Conservation (phyloP, 352 stramenopile genomes). For the Pythium phragmiticola region DNA sequence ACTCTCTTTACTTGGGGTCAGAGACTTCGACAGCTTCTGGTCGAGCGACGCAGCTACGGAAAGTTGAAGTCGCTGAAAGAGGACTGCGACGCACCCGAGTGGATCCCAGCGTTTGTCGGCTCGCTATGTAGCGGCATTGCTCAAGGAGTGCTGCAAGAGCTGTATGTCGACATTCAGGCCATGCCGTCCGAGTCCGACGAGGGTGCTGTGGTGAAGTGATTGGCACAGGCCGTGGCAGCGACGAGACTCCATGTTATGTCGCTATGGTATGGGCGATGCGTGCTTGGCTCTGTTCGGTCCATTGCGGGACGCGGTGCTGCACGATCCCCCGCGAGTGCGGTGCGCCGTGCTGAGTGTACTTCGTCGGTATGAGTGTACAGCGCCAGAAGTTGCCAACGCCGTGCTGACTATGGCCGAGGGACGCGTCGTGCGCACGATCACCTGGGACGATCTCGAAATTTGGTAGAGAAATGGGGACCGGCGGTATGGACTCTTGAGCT, state of each 20-base stretch:
- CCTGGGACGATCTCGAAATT: not conserved
- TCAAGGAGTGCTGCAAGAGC: not conserved
- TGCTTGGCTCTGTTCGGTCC: not conserved
- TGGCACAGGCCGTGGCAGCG: not conserved
- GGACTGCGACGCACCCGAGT: not conserved
- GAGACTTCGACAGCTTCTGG: too few relatives aligned
- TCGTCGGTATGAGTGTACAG: not conserved
- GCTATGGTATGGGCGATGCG: not conserved
- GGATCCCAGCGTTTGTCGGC: not conserved
- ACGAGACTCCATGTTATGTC: not conserved
- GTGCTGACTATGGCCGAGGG: not conserved
- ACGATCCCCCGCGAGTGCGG: not conserved
- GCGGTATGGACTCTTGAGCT: constrained; percentile 56
- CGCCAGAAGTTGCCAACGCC: not conserved
- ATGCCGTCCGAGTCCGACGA: not conserved
- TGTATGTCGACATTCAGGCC: not conserved
- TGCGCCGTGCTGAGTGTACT: not conserved
- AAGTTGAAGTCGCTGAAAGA: not conserved
- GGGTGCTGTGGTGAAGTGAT: not conserved
- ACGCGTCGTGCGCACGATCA: not conserved
- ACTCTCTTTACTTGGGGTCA: not conserved
- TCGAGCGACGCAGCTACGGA: too few relatives aligned
- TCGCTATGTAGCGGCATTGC: not conserved
- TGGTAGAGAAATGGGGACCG: too few relatives aligned
- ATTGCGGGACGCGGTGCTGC: not conserved